Evolutionary conservation across 2,329 filamentous ascomycete species (phyloP).

Genomic region (Neocucurbitaria cava): DNA sequence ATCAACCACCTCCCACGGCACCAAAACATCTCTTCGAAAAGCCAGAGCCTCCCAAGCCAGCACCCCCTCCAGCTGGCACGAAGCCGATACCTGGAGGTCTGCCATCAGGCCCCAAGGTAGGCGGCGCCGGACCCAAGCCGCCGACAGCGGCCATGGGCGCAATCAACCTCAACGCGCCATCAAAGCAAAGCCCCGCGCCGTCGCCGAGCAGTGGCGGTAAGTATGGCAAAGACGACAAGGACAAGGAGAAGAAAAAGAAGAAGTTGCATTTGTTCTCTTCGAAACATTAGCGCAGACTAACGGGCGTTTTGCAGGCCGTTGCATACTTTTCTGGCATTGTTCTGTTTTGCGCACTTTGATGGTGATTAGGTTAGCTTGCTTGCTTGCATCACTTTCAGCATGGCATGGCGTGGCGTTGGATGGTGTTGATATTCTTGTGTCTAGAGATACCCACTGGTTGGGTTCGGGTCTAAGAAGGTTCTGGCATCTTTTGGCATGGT

Average conservation of each 20-base stretch:
- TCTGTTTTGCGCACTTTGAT: conserved; percentile 18
- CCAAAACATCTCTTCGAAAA: conserved; percentile 87
- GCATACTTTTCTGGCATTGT: conserved; percentile 14
- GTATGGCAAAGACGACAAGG: conserved; percentile 31
- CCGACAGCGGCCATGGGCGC: conserved; percentile 43
- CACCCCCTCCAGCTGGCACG: conserved; percentile 57
- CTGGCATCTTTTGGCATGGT: conserved; percentile 8
- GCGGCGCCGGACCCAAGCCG: conserved; percentile 37
- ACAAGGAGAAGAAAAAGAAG: conserved; percentile 59
- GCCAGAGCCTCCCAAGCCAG: conserved; percentile 63
- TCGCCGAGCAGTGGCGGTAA: conserved; percentile 25
- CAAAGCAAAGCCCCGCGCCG: conserved; percentile 21
- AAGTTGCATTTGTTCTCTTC: conserved; percentile 63
- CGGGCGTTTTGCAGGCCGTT: conserved; percentile 3
- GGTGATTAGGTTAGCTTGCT: too few relatives aligned
- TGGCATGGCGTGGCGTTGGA: conserved; percentile 2
- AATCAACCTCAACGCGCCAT: conserved; percentile 43
- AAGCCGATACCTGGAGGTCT: conserved; percentile 40
- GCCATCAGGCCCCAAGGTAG: conserved; percentile 37
- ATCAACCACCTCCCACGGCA: conserved; percentile 79
- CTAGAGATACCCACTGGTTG: conserved; percentile 4
- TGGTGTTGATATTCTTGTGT: not conserved
- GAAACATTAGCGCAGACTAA: conserved; percentile 27
- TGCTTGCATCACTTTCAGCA: not conserved
- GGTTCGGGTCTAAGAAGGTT: not conserved